These are phyloP conservation scores for Meyerozyma smithsonii DNA, from an alignment of 1,139 yeast species.

Conservation along the genomic window DNA sequence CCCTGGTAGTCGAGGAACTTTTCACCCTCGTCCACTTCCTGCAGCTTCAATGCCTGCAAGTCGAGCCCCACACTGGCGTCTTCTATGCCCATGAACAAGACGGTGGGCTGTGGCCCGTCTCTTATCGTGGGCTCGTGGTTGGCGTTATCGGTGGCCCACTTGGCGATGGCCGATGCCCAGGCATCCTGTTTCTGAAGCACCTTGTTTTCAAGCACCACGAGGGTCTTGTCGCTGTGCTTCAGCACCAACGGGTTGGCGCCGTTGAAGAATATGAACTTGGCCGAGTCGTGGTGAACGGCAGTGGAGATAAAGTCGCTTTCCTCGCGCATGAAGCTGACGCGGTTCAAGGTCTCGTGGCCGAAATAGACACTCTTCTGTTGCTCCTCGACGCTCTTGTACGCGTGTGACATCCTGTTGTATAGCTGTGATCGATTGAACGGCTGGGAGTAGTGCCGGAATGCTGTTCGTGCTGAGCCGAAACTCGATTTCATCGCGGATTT, in stretches of 20 bases:
- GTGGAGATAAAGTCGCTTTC: conserved; percentile 54
- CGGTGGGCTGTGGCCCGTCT: conserved; percentile 30
- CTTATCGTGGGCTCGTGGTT: conserved; percentile 24
- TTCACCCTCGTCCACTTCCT: conserved; percentile 21
- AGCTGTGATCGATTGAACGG: conserved; percentile 7
- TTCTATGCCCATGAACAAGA: conserved; percentile 67
- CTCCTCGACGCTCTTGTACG: conserved; percentile 2
- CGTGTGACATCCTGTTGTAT: conserved; percentile 5
- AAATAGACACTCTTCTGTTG: conserved; percentile 16
- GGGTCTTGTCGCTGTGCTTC: conserved; percentile 24
- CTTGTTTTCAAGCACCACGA: conserved; percentile 35
- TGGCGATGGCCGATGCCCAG: conserved; percentile 9
- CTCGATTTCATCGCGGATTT: neutral
- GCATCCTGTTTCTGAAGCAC: neutral
- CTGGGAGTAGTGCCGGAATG: neutral
- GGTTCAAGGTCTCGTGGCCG: conserved; percentile 59
- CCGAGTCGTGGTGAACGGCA: conserved; percentile 47
- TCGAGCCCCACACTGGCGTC: conserved; percentile 46
- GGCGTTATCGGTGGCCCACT: conserved; percentile 21
- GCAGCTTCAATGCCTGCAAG: conserved; percentile 24
- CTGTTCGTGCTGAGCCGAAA: neutral
- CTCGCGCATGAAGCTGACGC: conserved; percentile 75
- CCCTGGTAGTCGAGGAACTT: conserved; percentile 40
- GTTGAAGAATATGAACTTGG: conserved; percentile 53
- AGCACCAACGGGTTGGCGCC: conserved; percentile 34